These are phyloP conservation scores for Phaseolus coccineus DNA, from an alignment of 331 rosid species.

Conservation along the genomic window DNA sequence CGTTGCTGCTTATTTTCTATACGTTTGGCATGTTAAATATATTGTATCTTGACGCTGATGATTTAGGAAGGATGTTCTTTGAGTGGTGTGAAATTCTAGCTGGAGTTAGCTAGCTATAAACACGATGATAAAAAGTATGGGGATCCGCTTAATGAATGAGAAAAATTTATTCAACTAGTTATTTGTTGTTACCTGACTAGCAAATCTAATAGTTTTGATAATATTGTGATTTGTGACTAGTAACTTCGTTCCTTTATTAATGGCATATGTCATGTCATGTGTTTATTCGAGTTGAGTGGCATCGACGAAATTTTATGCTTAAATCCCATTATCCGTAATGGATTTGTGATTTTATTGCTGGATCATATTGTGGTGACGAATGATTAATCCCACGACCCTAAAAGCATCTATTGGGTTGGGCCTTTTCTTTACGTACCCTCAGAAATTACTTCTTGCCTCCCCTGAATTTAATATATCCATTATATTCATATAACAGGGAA, in stretches of 20 bases:
- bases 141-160: not conserved
- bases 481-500: no score
- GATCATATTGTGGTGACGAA: not conserved
- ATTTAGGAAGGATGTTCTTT: not conserved
- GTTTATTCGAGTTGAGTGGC: not conserved
- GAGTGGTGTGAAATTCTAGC: not conserved
- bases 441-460: no score
- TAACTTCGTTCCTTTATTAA: not conserved
- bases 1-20: conserved; percentile 10
- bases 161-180: not conserved
- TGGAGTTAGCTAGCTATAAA: not conserved
- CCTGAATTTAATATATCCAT: no score
- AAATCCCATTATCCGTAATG: not conserved
- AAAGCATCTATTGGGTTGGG: not conserved
- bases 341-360: not conserved
- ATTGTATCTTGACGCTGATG: not conserved
- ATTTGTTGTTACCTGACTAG: not conserved
- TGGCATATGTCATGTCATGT: not conserved
- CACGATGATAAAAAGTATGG: not conserved
- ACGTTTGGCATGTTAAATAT: not conserved
- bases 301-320: not conserved
- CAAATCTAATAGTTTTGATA: not conserved
- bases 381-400: not conserved
- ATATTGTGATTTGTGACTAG: not conserved
- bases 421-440: no score